Evolutionary conservation across 2,329 filamentous ascomycete species (phyloP).

Genomic region (Phaeosphaeriaceae sp.): DNA sequence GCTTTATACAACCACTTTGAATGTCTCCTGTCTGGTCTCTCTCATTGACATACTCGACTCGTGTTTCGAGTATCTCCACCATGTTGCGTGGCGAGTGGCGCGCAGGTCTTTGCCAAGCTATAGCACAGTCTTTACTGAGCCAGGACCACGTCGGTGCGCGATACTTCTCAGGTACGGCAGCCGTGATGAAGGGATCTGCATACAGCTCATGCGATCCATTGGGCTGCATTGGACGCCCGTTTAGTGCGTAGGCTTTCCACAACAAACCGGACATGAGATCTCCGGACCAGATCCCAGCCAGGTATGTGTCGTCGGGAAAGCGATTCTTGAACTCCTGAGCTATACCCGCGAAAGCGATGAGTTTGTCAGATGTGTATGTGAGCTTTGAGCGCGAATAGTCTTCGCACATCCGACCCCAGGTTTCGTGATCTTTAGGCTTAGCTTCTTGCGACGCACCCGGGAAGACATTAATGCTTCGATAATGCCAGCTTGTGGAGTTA

Average conservation of each 20-base stretch:
- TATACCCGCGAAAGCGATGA: slow-evolving; percentile 8
- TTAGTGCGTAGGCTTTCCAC: slow-evolving; percentile 2
- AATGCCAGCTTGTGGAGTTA: neutral
- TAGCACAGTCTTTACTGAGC: slow-evolving; percentile 3
- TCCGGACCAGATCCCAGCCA: slow-evolving; percentile 3
- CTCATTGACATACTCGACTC: neutral
- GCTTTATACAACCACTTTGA: neutral
- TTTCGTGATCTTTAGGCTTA: neutral
- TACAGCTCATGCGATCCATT: slow-evolving; percentile 1
- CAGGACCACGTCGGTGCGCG: slow-evolving; percentile 9
- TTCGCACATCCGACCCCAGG: slow-evolving; percentile 4
- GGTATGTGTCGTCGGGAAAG: neutral
- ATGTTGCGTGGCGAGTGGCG: neutral
- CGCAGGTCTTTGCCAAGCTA: neutral
- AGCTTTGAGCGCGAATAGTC: slow-evolving; percentile 3
- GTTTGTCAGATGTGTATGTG: slow-evolving; percentile 8
- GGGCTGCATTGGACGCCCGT: slow-evolving; percentile 3
- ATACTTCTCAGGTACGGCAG: neutral
- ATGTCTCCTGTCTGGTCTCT: neutral
- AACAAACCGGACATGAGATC: slow-evolving; percentile 2
- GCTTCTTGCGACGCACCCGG: neutral
- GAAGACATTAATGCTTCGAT: neutral
- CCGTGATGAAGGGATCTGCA: slow-evolving; percentile 7
- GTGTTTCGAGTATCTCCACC: neutral
- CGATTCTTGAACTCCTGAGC: slow-evolving; percentile 1